A percentile compares a stretch with the other conserved stretches of the same genome.
Conservation (phyloP, 2,329 filamentous ascomycete species). For the Colletotrichum incanum region DNA sequence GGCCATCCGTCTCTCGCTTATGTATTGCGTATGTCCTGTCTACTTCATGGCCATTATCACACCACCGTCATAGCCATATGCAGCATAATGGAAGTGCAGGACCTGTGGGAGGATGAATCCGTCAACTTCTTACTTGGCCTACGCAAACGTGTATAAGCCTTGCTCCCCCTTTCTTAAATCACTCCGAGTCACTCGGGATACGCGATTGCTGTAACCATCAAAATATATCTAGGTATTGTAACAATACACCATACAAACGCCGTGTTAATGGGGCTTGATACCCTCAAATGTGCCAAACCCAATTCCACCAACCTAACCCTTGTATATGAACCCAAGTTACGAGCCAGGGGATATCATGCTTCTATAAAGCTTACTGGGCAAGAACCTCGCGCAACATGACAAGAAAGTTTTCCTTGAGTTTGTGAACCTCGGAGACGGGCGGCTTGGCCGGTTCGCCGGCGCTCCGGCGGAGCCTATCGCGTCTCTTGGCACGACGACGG, state of each 20-base stretch:
- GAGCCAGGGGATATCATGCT: constrained; percentile 27
- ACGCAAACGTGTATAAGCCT: no score
- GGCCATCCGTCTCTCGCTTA: no score
- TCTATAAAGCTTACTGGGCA: constrained; percentile 70
- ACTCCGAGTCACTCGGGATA: not conserved
- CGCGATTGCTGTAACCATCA: not conserved
- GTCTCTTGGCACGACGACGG: constrained; percentile 80
- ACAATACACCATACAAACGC: constrained; percentile 27
- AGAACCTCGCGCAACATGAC: constrained; percentile 86
- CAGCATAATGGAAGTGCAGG: no score
- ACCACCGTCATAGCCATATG: no score
- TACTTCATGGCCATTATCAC: no score
- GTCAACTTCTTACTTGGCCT: no score
- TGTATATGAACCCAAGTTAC: constrained; percentile 30
- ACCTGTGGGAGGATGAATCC: no score
- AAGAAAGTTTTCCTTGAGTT: constrained; percentile 85
- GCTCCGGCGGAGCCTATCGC: constrained; percentile 84
- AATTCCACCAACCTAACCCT: constrained; percentile 25
- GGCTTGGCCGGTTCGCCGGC: constrained; percentile 91
- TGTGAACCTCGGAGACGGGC: constrained; percentile 82
- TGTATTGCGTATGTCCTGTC: no score
- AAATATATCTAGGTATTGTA: constrained; percentile 33
- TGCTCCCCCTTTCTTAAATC: not conserved
- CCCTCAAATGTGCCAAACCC: constrained; percentile 29
- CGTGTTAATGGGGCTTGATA: constrained; percentile 26